Conservation (phyloP, 164 flowering plant species). For the Kalanchoe fedtschenkoi region DNA sequence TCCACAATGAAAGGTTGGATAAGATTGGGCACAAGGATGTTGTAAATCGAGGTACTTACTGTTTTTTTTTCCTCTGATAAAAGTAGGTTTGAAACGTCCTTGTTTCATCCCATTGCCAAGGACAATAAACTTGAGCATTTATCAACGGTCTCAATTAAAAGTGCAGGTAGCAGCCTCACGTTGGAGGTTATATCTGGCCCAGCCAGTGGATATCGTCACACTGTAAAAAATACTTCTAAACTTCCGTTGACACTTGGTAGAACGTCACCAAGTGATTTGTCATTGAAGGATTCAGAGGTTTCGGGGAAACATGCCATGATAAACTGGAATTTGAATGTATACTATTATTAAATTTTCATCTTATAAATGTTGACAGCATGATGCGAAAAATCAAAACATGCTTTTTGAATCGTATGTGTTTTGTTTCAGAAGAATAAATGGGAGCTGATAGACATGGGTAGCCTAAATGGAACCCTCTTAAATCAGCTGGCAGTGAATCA, state of each 20-base stretch:
- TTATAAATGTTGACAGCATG: neutral
- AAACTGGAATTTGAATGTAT: conserved; percentile 78
- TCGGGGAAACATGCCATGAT: conserved; percentile 95
- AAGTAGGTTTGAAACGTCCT: neutral
- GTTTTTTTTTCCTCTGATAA: conserved; percentile 8
- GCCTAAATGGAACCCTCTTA: conserved; percentile 85
- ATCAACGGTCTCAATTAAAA: conserved; percentile 59
- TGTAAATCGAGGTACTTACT: conserved; percentile 44
- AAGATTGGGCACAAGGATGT: conserved; percentile 17
- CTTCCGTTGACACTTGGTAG: conserved; percentile 89
- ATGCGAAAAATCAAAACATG: neutral
- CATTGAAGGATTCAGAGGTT: conserved; percentile 76
- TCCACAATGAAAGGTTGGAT: conserved; percentile 17
- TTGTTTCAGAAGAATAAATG: conserved; percentile 72
- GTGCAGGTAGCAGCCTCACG: conserved; percentile 87
- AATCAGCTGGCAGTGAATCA: conserved; percentile 51
- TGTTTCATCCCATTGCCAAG: neutral
- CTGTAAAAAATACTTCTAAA: conserved; percentile 39
- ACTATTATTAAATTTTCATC: neutral
- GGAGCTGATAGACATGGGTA: conserved; percentile 96
- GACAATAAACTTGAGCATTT: conserved; percentile 7
- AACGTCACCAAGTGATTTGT: conserved; percentile 66
- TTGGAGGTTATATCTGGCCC: conserved; percentile 89
- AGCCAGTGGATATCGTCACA: conserved; percentile 45
- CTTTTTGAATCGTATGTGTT: neutral